Conservation (phyloP, 2,329 filamentous ascomycete species). For the Ramichloridium luteum region DNA sequence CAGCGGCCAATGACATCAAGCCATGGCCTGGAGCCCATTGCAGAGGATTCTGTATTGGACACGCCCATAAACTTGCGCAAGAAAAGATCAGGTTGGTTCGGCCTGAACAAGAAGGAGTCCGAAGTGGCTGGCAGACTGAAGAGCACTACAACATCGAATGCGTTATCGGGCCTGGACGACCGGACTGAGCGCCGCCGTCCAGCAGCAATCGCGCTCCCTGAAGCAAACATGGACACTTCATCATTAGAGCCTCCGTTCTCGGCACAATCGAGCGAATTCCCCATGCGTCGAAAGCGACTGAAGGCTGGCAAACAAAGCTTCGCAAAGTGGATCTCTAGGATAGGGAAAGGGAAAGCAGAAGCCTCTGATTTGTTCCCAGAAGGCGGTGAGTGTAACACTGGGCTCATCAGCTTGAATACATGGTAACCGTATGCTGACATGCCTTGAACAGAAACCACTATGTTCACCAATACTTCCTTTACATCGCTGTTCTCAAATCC, state of each 20-base stretch:
- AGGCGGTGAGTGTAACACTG: constrained; percentile 9
- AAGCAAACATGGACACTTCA: constrained; percentile 22
- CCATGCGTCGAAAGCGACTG: constrained; percentile 28
- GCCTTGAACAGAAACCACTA: constrained; percentile 13
- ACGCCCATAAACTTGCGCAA: constrained; percentile 22
- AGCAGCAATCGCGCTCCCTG: constrained; percentile 14
- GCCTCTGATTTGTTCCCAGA: constrained; percentile 9
- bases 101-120: constrained; percentile 19
- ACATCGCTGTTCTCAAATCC: constrained; percentile 25
- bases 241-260: constrained; percentile 20
- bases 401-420: neutral
- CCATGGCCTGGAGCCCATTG: constrained; percentile 17
- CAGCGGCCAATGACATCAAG: too few species aligned
- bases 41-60: constrained; percentile 17
- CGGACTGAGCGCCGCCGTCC: constrained; percentile 9
- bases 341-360: constrained; percentile 25
- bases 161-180: constrained; percentile 7
- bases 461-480: constrained; percentile 14
- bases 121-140: constrained; percentile 8
- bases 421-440: too few species aligned
- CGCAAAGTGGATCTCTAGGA: constrained; percentile 42
- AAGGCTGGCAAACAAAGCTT: constrained; percentile 34
- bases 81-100: constrained; percentile 38
- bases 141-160: constrained; percentile 1
- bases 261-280: constrained; percentile 31